Evolutionary conservation across 2,329 filamentous ascomycete species (phyloP).

Genomic region (Alternaria sp.): DNA sequence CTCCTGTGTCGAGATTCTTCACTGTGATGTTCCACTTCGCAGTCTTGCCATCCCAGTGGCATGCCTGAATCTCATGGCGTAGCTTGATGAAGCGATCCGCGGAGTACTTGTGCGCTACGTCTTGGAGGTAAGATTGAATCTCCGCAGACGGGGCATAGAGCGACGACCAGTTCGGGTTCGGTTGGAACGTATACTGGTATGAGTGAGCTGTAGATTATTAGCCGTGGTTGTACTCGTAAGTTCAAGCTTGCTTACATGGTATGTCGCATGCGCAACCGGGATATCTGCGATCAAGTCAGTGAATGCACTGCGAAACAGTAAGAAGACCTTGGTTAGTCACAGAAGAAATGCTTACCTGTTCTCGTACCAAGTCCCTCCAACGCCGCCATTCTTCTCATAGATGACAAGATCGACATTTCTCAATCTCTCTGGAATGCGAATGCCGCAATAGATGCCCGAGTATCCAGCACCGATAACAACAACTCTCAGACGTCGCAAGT

Average conservation of each 20-base stretch:
- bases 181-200: slow-evolving; percentile 54
- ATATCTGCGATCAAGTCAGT: slow-evolving; percentile 37
- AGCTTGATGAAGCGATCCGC: slow-evolving; percentile 49
- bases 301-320: neutral
- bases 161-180: slow-evolving; percentile 50
- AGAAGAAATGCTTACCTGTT: slow-evolving; percentile 29
- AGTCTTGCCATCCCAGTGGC: slow-evolving; percentile 40
- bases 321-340: neutral
- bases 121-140: slow-evolving; percentile 48
- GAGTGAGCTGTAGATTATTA: slow-evolving; percentile 42
- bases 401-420: slow-evolving; percentile 50
- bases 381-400: slow-evolving; percentile 53
- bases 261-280: slow-evolving; percentile 54
- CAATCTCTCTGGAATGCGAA: slow-evolving; percentile 51
- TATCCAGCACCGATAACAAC: slow-evolving; percentile 55
- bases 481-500: slow-evolving; percentile 51
- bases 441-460: slow-evolving; percentile 53
- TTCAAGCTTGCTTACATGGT: slow-evolving; percentile 27
- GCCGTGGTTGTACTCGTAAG: neutral
- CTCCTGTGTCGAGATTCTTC: slow-evolving; percentile 39
- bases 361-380: slow-evolving; percentile 51
- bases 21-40: slow-evolving; percentile 48
- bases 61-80: slow-evolving; percentile 42
- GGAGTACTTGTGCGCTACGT: slow-evolving; percentile 44
- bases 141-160: slow-evolving; percentile 50